Evolutionary conservation across 2,329 filamentous ascomycete species (phyloP), one percentile per base, ranked within the genome.

Genomic region (Pseudonectria foliicola): DNA sequence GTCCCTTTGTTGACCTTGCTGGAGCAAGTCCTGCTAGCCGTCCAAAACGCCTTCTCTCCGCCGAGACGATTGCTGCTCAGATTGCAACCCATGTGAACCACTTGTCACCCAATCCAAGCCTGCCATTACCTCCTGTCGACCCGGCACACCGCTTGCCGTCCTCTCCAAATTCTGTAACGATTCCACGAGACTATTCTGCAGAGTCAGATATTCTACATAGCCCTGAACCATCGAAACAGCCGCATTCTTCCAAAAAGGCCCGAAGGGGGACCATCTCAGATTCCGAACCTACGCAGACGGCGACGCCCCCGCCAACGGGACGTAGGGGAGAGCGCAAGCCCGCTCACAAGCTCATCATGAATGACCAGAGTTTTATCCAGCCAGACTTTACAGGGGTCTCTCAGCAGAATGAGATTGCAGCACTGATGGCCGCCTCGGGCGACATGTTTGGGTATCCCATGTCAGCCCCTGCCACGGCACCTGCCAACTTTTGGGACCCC

Each of bases 11-110:
- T 44, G 69, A 71, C 46, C 67, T 68, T 49, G 49, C 52, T 51
- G 45, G 59, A 49, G 35, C 63, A 54, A 42, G 54, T 26, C 60
- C 63, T 11, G 60, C 59, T 37, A 53, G 50, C 27, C 46, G 56
- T 13, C 67, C 71, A 43, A 75, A 73, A 50, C 66, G 68, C 30
- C 58, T 66, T n/a, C 57, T 71, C n/a, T 75, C 72, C 32, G 57
- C 63, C 27, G 71, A 67, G 37, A 64, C 63, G 39, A 54, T 73
- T 42, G 64, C 67, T 31, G 61, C 59, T 38, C 70, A 74, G 44
- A 67, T 75, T 46, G 66, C 70, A 53, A 69, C 77, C 53, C 77
- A 82, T 75, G 72, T 69, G 49, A 77, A 76, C 47, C 72, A 81
- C 53, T 71, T 75, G 48, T 73, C 73, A 28, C 63, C 71, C 28